These are phyloP conservation scores for Aureobasidium subglaciale DNA, from an alignment of 2,329 filamentous ascomycete genomes.

Conservation along the genomic window DNA sequence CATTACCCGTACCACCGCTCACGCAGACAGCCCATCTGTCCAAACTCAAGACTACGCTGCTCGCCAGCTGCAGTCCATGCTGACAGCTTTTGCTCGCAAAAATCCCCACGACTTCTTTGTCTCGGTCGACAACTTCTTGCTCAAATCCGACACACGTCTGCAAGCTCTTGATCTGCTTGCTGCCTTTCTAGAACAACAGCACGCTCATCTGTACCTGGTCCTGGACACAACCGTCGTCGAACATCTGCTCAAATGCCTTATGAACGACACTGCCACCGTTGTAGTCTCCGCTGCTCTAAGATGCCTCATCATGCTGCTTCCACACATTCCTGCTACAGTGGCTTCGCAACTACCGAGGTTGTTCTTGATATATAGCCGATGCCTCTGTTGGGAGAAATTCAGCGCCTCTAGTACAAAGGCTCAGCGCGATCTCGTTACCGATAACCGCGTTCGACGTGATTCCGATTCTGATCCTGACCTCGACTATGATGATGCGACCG, in stretches of 20 bases:
- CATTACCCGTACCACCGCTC: slow-evolving; percentile 34
- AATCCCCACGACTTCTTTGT: slow-evolving; percentile 63
- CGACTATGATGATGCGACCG: slow-evolving; percentile 33
- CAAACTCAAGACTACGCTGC: slow-evolving; percentile 38
- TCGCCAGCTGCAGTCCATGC: slow-evolving; percentile 46
- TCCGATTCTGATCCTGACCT: slow-evolving; percentile 27
- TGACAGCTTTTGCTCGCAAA: slow-evolving; percentile 55
- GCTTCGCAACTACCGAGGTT: slow-evolving; percentile 62
- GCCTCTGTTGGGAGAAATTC: slow-evolving; percentile 69
- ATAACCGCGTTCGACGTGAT: slow-evolving; percentile 24
- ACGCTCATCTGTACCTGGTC: slow-evolving; percentile 71
- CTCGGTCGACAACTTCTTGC: slow-evolving; percentile 58
- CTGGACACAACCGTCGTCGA: slow-evolving; percentile 65
- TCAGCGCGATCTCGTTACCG: slow-evolving; percentile 28
- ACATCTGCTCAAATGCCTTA: slow-evolving; percentile 65
- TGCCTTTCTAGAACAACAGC: slow-evolving; percentile 66
- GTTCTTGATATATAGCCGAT: slow-evolving; percentile 73
- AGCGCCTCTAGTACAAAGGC: slow-evolving; percentile 30
- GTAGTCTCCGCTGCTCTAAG: slow-evolving; percentile 70
- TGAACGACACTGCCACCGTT: slow-evolving; percentile 69
- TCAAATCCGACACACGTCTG: slow-evolving; percentile 57
- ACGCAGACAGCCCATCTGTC: slow-evolving; percentile 27
- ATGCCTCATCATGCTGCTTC: slow-evolving; percentile 71
- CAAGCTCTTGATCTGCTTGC: slow-evolving; percentile 60
- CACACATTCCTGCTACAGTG: slow-evolving; percentile 69